A percentile compares a stretch with the other conserved stretches of the same genome.
phyloP scores from a whole-genome alignment of 805 yeast species.

The Spathaspora girioi region DNA sequence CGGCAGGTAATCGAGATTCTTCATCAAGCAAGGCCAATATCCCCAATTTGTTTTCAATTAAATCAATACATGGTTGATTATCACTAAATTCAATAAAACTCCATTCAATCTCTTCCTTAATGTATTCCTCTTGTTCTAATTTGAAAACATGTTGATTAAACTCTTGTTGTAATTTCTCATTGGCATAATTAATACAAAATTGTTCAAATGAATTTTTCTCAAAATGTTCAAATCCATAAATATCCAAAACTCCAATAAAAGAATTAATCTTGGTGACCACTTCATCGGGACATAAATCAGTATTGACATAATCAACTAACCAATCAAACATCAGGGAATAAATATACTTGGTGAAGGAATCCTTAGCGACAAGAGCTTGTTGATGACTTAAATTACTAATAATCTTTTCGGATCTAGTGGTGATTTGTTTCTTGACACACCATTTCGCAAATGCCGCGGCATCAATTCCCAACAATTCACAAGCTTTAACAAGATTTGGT shows the following conservation, averaged over 20 bases:
- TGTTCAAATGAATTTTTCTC: constrained; percentile 94
- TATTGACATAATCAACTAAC: constrained; percentile 82
- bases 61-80: constrained; percentile 92
- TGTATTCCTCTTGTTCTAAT: constrained; percentile 92
- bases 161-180: constrained; percentile 95
- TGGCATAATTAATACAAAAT: constrained; percentile 94
- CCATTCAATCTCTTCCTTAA: constrained; percentile 92
- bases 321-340: constrained; percentile 93
- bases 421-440: constrained; percentile 88
- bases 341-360: constrained; percentile 93
- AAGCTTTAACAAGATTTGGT: constrained; percentile 76
- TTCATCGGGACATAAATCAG: constrained; percentile 75
- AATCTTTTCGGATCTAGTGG: constrained; percentile 90
- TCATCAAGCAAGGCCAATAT: constrained; percentile 86
- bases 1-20: constrained; percentile 92
- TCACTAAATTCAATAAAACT: constrained; percentile 93
- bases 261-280: constrained; percentile 56
- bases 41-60: constrained; percentile 88
- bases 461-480: constrained; percentile 80
- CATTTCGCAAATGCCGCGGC: constrained; percentile 76
- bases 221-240: constrained; percentile 96
- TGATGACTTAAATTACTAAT: constrained; percentile 75
- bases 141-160: constrained; percentile 97
- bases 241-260: constrained; percentile 95
- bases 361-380: constrained; percentile 89